Conservation (phyloP, 2,329 filamentous ascomycete species). For the Exserohilum rostratum region DNA sequence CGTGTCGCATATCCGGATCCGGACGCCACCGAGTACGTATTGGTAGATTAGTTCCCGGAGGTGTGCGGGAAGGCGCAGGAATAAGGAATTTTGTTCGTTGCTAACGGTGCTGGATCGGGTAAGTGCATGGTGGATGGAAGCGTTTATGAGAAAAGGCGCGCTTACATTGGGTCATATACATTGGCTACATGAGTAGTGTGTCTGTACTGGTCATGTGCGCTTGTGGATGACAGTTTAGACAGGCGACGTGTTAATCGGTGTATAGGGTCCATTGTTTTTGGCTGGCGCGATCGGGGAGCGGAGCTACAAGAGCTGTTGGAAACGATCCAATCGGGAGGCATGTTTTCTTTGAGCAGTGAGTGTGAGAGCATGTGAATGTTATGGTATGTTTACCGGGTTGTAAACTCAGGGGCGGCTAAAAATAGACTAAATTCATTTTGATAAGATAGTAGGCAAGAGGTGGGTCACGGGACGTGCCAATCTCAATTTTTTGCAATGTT, state of each 20-base stretch:
- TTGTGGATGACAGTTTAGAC: background rate
- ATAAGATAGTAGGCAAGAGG: background rate
- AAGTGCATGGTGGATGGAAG: background rate
- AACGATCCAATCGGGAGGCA: background rate
- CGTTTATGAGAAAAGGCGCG: background rate
- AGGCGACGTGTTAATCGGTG: constrained; percentile 1
- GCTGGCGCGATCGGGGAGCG: background rate
- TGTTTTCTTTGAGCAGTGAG: background rate
- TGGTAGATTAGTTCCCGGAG: constrained; percentile 2
- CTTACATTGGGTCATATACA: background rate
- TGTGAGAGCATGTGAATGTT: background rate
- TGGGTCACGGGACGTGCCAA: background rate
- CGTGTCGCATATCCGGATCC: constrained; percentile 3
- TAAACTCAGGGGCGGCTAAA: constrained; percentile 3
- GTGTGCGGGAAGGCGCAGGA: constrained; percentile 1
- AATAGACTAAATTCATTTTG: background rate
- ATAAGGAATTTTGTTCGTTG: background rate
- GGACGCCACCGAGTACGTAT: constrained; percentile 1
- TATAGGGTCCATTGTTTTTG: background rate
- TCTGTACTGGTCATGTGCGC: background rate
- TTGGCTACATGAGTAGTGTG: background rate
- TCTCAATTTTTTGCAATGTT: background rate
- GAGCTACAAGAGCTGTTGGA: background rate
- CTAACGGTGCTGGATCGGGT: background rate
- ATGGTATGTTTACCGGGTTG: background rate